Base-by-base conservation (phyloP, 2,329 filamentous ascomycete genomes). In the Aureobasidium sp. region DNA sequence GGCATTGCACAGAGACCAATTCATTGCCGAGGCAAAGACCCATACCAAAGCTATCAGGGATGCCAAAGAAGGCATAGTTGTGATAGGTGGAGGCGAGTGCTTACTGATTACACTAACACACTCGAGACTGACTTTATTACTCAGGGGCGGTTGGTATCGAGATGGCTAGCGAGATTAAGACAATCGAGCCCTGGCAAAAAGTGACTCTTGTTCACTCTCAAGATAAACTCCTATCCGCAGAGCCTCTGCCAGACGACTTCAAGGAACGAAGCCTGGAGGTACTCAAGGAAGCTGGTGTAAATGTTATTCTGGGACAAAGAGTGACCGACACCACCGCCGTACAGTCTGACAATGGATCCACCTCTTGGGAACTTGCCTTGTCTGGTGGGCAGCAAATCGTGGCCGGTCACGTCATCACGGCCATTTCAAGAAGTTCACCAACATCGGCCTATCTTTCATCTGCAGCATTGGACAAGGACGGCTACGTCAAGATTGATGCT, bases 191-290 rank as follows among this genome's bases (percentile, higher is more conserved):
- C 0, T 69, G 81, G 12, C 76, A 84, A 60, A 81, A 82, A 44
- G 86, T 93, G n/a, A 89, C 84, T 0, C 81, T 94, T 1, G 83
- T 90, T 5, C 90, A 93, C 71, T 91, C 89, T 4, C 80, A 88
- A 23, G 78, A 82, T 29, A 83, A 83, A 68, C 81, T 93, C 1
- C 79, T 93, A 8, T 91, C 88, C 0, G 84, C 87, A 0, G 90
- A 94, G 74, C 84, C 83, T 3, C 79, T 94, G 2, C 85, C 88
- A 0, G 82, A 87, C 39, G 84, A 86, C 50, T 86, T 87, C 72
- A 89, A 88, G 71, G 83, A 87, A 55, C 79, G 78, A 50, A 81
- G 83, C 0, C 75, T 85, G 1, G 77, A 82, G 9, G 74, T 89
- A 1, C 76, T 90, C 1, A 75, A 76, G 5, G 83, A 89, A 66